A percentile compares a stretch with the other conserved stretches of the same genome.
phyloP scores from a whole-genome alignment of 1,284 basidiomycete genomes.

The Ganoderma boninense region DNA sequence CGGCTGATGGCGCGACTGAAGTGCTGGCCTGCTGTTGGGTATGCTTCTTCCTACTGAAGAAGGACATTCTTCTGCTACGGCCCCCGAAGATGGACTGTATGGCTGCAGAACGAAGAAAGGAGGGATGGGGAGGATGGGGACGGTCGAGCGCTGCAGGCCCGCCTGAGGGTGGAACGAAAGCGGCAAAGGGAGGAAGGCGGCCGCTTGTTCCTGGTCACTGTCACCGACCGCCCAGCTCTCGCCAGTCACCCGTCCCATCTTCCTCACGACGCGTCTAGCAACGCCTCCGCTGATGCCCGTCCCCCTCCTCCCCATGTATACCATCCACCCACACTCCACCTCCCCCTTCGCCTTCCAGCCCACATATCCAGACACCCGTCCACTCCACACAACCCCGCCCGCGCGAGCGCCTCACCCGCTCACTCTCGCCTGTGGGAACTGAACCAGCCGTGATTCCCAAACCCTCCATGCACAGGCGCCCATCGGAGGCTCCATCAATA shows the following conservation, averaged over 20 bases:
- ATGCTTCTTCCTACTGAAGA: constrained; percentile 88
- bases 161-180: constrained; percentile 37
- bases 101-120: constrained; percentile 43
- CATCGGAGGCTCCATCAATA: neutral
- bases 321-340: neutral
- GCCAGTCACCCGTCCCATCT: constrained; percentile 8
- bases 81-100: constrained; percentile 64
- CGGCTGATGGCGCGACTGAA: constrained; percentile 64
- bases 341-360: neutral
- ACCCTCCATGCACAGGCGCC: neutral
- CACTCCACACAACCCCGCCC: neutral
- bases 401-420: neutral
- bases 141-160: constrained; percentile 37
- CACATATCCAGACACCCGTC: neutral
- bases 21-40: constrained; percentile 48
- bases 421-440: constrained; percentile 4
- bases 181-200: constrained; percentile 27
- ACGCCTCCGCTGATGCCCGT: constrained; percentile 37
- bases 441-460: neutral
- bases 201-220: constrained; percentile 21
- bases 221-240: neutral
- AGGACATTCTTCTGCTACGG: constrained; percentile 83
- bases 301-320: constrained; percentile 7
- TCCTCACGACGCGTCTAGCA: constrained; percentile 33
- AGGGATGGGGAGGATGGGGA: constrained; percentile 19